These are phyloP conservation scores for Coprinopsis marcescibilis DNA, from an alignment of 768 basidiomycete species.

Conservation along the genomic window DNA sequence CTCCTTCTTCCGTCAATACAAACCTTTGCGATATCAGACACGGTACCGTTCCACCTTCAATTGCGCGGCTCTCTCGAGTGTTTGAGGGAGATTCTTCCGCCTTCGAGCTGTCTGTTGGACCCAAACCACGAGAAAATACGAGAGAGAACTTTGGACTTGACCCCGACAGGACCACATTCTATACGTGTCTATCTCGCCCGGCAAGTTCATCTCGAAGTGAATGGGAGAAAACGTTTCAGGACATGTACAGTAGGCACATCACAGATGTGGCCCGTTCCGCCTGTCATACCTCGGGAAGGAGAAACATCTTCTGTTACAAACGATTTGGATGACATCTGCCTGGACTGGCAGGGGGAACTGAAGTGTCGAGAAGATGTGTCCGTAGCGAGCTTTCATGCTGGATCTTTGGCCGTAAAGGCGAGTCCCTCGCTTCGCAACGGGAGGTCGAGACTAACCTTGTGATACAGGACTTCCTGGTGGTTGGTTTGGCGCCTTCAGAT, in stretches of 20 bases:
- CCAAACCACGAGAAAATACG: slow-evolving; percentile 7
- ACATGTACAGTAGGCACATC: slow-evolving; percentile 39
- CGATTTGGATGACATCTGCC: slow-evolving; percentile 24
- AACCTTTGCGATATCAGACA: slow-evolving; percentile 41
- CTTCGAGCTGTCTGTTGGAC: slow-evolving; percentile 18
- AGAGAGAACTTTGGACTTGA: neutral
- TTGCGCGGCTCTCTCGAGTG: slow-evolving; percentile 39
- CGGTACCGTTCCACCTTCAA: slow-evolving; percentile 56
- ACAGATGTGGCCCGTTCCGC: slow-evolving; percentile 32
- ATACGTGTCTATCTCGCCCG: slow-evolving; percentile 31
- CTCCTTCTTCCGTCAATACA: slow-evolving; percentile 41
- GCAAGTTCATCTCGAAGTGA: slow-evolving; percentile 36
- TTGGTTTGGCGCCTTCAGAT: slow-evolving; percentile 41
- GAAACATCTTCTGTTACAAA: slow-evolving; percentile 6
- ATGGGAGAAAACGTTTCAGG: slow-evolving; percentile 31
- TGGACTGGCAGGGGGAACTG: slow-evolving; percentile 55
- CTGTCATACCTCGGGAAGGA: slow-evolving; percentile 12
- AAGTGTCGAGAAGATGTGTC: slow-evolving; percentile 33
- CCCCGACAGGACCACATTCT: slow-evolving; percentile 9
- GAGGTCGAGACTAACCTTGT: neutral
- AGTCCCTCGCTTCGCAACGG: slow-evolving; percentile 10
- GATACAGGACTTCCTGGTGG: slow-evolving; percentile 48
- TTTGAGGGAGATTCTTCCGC: slow-evolving; percentile 36
- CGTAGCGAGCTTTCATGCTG: slow-evolving; percentile 39
- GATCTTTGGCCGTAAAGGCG: slow-evolving; percentile 46